Conservation (phyloP, 257 asterid species). For the Plectranthus barbatus region DNA sequence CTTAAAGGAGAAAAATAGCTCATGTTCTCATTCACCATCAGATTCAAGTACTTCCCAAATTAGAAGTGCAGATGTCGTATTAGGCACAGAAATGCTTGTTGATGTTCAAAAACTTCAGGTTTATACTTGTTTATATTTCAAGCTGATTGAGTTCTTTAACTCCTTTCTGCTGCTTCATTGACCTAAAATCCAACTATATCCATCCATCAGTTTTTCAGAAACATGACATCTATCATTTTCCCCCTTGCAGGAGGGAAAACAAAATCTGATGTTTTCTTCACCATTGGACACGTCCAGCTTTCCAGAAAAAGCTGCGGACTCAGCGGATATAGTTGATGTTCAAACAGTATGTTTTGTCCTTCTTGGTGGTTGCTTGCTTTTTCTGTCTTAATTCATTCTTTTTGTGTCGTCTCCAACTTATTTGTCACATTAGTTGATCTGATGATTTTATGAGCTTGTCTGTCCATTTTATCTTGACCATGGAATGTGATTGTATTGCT, state of each 20-base stretch:
- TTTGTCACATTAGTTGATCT: neutral
- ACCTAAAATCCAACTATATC: neutral
- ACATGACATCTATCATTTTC: neutral
- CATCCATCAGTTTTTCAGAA: neutral
- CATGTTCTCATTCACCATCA: constrained; percentile 29
- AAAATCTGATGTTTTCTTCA: constrained; percentile 25
- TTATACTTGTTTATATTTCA: neutral
- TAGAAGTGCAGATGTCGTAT: constrained; percentile 28
- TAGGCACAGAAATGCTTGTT: constrained; percentile 21
- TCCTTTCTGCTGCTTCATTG: neutral
- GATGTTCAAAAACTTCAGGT: constrained; percentile 42
- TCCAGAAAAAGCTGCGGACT: constrained; percentile 19
- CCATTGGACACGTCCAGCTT: constrained; percentile 29
- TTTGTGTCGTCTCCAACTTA: neutral
- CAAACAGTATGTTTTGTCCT: constrained; percentile 34
- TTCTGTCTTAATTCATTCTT: neutral
- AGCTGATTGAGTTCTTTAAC: neutral
- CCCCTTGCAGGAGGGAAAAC: constrained; percentile 38
- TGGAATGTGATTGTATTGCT: neutral
- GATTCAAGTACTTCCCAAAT: constrained; percentile 33
- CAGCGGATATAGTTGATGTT: constrained; percentile 24
- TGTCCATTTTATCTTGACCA: neutral
- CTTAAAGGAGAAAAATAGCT: constrained; percentile 27
- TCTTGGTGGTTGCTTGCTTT: constrained; percentile 8
- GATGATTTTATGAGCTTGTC: neutral